phyloP scores from a whole-genome alignment of 495 filamentous ascomycete species.

The Xylaria telfairii region DNA sequence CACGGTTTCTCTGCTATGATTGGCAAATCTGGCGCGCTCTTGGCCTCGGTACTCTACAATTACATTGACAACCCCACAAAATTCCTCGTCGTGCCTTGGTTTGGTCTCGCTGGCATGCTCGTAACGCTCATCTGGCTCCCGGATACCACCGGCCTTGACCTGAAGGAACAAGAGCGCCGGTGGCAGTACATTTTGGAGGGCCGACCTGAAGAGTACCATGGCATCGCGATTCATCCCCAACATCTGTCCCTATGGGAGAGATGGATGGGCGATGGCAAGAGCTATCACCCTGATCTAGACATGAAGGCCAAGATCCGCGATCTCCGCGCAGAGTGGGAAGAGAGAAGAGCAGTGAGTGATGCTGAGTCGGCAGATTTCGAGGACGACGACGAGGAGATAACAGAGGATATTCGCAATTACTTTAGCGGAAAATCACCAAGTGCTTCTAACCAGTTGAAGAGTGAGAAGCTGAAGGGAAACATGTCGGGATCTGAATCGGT shows the following conservation, averaged over 20 bases:
- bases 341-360: constrained; percentile 32
- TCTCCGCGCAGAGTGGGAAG: constrained; percentile 61
- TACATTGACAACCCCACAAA: constrained; percentile 79
- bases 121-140: constrained; percentile 83
- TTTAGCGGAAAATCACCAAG: constrained; percentile 41
- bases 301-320: constrained; percentile 80
- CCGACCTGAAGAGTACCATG: constrained; percentile 80
- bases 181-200: constrained; percentile 81
- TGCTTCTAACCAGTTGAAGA: constrained; percentile 33
- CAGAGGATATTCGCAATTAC: constrained; percentile 49
- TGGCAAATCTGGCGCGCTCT: constrained; percentile 83
- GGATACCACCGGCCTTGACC: constrained; percentile 89
- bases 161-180: constrained; percentile 92
- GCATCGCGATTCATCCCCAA: constrained; percentile 83
- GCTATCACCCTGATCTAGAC: constrained; percentile 80
- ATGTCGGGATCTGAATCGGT: constrained; percentile 17
- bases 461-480: constrained; percentile 29
- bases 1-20: constrained; percentile 87
- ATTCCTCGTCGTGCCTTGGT: constrained; percentile 92
- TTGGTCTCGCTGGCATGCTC: constrained; percentile 80
- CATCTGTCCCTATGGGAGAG: constrained; percentile 87
- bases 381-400: constrained; percentile 50
- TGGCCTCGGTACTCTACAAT: constrained; percentile 85
- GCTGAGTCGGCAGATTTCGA: constrained; percentile 40
- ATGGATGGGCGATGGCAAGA: constrained; percentile 68